phyloP scores from a whole-genome alignment of 164 flowering plant genomes.

The Sedum album region DNA sequence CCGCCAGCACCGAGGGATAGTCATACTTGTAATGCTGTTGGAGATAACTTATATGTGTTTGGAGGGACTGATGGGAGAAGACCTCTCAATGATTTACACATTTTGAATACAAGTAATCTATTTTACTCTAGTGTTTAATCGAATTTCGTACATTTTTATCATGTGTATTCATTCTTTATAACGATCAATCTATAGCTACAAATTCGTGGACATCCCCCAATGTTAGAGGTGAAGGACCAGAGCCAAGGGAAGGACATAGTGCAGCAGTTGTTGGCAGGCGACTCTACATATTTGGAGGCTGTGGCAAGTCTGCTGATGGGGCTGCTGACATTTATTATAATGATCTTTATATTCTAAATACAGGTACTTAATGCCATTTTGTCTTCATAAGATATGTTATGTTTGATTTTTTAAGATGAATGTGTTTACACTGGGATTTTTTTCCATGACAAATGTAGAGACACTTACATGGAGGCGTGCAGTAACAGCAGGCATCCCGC shows the following conservation, averaged over 20 bases:
- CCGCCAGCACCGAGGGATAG: conserved; percentile 90
- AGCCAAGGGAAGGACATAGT: conserved; percentile 90
- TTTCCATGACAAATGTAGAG: conserved; percentile 34
- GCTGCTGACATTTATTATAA: conserved; percentile 68
- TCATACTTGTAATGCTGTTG: conserved; percentile 83
- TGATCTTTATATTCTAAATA: conserved; percentile 75
- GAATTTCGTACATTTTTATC: neutral
- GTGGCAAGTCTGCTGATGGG: conserved; percentile 58
- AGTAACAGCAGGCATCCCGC: conserved; percentile 64
- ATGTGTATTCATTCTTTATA: neutral
- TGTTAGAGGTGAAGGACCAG: conserved; percentile 78
- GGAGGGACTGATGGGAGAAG: conserved; percentile 95
- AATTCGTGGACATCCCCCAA: conserved; percentile 78
- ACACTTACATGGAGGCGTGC: conserved; percentile 72
- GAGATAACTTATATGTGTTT: conserved; percentile 76
- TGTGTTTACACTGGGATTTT: neutral
- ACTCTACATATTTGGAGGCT: conserved; percentile 90
- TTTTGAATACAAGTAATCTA: conserved; percentile 48
- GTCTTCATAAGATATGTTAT: too few species aligned
- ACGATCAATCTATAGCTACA: conserved; percentile 35
- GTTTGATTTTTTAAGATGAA: neutral
- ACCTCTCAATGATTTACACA: conserved; percentile 79
- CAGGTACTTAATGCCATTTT: conserved; percentile 35
- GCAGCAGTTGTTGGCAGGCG: conserved; percentile 78
- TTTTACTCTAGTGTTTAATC: too few species aligned